Evolutionary conservation across 2,329 filamentous ascomycete species (phyloP).

Genomic region (Cordyceps militaris): DNA sequence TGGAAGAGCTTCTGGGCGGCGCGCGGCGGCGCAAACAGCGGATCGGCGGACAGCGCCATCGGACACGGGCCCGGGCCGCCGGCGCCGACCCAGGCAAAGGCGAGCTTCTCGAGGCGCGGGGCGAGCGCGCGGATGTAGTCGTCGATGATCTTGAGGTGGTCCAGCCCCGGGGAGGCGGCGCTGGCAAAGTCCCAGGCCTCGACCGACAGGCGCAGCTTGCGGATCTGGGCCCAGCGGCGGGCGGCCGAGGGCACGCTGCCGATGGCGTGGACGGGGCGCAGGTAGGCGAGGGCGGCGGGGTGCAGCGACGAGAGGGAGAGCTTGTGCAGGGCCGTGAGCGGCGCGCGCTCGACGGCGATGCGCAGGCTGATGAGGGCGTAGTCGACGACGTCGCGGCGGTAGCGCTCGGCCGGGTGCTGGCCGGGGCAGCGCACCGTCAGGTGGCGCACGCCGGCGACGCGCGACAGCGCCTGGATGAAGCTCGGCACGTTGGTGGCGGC

Average conservation of each 20-base stretch:
- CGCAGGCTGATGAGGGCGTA: constrained; percentile 83
- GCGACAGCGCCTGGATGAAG: constrained; percentile 68
- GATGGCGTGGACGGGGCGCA: constrained; percentile 67
- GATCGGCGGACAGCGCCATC: constrained; percentile 61
- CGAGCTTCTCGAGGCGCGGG: constrained; percentile 58
- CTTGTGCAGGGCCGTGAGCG: constrained; percentile 57
- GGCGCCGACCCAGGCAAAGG: constrained; percentile 67
- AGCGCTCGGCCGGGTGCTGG: constrained; percentile 60
- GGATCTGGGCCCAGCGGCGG: constrained; percentile 71
- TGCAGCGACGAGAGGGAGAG: constrained; percentile 70
- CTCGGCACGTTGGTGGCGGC: constrained; percentile 80
- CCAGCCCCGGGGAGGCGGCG: constrained; percentile 51
- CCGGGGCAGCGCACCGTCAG: constrained; percentile 71
- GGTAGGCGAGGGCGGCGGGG: constrained; percentile 66
- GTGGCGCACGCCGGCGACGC: constrained; percentile 63
- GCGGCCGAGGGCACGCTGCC: constrained; percentile 66
- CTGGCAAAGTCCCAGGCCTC: constrained; percentile 61
- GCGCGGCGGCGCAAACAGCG: constrained; percentile 54
- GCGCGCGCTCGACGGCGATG: constrained; percentile 71
- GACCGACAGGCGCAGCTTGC: constrained; percentile 64
- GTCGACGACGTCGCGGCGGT: constrained; percentile 73
- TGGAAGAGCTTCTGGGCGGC: constrained; percentile 52
- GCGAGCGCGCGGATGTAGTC: constrained; percentile 70
- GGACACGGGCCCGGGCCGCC: constrained; percentile 63
- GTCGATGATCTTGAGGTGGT: constrained; percentile 73